Evolutionary conservation across 176 grass and related monocot genomes (phyloP).

Genomic region (Thinopyrum elongatum): DNA sequence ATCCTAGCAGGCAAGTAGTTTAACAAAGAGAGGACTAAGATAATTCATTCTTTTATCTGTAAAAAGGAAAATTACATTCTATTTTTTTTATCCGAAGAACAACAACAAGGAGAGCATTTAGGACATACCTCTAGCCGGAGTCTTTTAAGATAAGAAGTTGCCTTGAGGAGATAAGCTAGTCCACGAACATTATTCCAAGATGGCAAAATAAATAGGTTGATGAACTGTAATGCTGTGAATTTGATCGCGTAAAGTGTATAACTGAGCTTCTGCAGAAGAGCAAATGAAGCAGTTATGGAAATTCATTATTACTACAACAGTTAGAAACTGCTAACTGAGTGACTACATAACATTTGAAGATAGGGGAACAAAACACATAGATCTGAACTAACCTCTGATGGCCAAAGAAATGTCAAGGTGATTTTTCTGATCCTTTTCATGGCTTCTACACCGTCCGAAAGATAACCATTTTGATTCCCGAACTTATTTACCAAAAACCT

Average conservation of each 20-base stretch:
- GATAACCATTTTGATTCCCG: neutral
- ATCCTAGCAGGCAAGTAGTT: no score
- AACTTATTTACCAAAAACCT: neutral
- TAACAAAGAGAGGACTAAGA: no score
- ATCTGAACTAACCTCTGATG: neutral
- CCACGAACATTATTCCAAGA: slow-evolving; percentile 18
- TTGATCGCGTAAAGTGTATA: neutral
- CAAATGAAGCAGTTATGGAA: neutral
- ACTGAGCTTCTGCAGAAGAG: neutral
- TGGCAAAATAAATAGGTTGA: slow-evolving; percentile 6
- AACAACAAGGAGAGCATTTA: neutral
- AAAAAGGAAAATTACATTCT: no score
- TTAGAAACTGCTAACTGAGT: neutral
- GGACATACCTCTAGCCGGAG: neutral
- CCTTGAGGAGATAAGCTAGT: neutral
- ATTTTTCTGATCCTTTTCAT: neutral
- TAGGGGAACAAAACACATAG: neutral
- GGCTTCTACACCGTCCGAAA: neutral
- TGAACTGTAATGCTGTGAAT: neutral
- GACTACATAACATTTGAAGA: neutral
- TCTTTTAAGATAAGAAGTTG: neutral
- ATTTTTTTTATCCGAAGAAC: neutral
- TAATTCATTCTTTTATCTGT: no score
- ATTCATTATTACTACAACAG: neutral
- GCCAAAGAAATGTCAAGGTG: slow-evolving; percentile 6